Conservation (phyloP, 2,329 filamentous ascomycete genomes). For the Colletotrichum coccodes region DNA sequence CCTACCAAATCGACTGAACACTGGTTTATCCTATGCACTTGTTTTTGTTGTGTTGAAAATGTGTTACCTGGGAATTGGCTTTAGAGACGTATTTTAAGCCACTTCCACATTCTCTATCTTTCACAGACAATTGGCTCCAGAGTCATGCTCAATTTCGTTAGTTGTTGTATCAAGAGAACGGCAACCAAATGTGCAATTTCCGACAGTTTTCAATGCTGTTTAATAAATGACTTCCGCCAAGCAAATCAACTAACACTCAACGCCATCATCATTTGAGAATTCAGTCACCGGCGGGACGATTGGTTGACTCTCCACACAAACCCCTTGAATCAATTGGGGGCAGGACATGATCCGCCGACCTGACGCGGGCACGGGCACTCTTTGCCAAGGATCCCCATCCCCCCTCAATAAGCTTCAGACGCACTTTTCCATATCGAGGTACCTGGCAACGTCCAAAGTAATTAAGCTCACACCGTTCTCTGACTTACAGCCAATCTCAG, state of each 20-base stretch:
- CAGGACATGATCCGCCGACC: conserved; percentile 4
- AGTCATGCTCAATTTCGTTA: too few species aligned
- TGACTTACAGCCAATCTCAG: not conserved
- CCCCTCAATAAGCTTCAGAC: conserved; percentile 28
- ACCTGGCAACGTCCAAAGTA: not conserved
- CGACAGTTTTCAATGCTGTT: too few species aligned
- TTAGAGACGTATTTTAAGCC: too few species aligned
- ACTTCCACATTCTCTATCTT: too few species aligned
- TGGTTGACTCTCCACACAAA: not conserved
- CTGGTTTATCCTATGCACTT: too few species aligned
- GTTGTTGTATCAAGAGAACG: too few species aligned
- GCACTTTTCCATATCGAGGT: not conserved
- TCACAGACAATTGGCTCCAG: too few species aligned
- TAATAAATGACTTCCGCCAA: not conserved
- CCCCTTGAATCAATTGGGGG: conserved; percentile 3
- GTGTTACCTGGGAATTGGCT: too few species aligned
- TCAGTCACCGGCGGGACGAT: not conserved
- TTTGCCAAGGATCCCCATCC: conserved; percentile 3
- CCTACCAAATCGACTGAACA: too few species aligned
- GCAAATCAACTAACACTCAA: not conserved
- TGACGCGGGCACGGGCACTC: conserved; percentile 10
- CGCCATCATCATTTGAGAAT: too few species aligned
- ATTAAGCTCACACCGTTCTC: conserved; percentile 27
- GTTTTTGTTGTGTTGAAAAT: too few species aligned
- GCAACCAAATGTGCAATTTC: too few species aligned